phyloP scores from a whole-genome alignment of 2,329 filamentous ascomycete genomes.

The Trichophyton equinum region DNA sequence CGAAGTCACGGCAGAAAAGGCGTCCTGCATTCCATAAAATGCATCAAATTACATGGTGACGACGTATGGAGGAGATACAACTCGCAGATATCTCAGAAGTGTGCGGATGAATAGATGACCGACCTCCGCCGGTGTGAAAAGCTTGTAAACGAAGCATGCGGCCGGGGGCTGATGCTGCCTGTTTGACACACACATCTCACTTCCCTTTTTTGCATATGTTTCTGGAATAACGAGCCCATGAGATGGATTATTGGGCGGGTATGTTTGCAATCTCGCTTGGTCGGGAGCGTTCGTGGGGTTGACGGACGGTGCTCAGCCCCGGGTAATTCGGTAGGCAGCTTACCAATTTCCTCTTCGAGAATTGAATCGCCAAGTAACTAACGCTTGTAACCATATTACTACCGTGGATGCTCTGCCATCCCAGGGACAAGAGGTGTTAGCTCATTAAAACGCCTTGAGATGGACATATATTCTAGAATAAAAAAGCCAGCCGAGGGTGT shows the following conservation, averaged over 20 bases:
- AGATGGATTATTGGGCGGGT: background rate
- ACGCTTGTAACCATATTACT: background rate
- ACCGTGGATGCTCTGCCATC: background rate
- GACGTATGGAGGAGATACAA: background rate
- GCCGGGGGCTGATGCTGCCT: background rate
- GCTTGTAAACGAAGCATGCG: background rate
- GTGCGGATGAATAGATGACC: background rate
- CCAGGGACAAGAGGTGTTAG: background rate
- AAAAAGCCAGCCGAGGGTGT: background rate
- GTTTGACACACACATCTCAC: background rate
- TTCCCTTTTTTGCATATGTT: too few species aligned
- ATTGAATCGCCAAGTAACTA: background rate
- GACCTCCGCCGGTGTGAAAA: background rate
- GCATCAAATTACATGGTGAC: background rate
- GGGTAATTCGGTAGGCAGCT: background rate
- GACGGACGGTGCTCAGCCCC: background rate
- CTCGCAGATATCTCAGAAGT: background rate
- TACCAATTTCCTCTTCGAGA: background rate
- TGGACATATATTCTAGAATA: background rate
- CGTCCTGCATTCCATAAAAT: background rate
- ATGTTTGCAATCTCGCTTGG: background rate
- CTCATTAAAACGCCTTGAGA: background rate
- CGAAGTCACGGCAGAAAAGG: background rate
- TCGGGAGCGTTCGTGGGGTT: background rate
- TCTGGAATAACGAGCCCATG: too few species aligned